Evolutionary conservation across 345 rosid genomes (phyloP), one percentile per base, ranked within the genome.

Genomic region (Ceriops zippeliana): DNA sequence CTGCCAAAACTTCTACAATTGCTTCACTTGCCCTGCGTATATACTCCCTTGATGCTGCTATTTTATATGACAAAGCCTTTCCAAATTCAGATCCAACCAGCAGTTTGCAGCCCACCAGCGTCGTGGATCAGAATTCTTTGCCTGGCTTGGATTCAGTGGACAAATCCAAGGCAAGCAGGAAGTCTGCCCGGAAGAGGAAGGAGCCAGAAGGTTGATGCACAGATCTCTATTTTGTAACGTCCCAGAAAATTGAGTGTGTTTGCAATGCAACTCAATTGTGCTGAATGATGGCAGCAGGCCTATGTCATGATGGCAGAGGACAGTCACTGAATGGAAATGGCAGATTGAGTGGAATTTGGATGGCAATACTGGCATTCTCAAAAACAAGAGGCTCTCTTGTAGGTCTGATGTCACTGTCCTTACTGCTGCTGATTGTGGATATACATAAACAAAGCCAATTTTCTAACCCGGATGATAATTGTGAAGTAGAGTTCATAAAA

Each of bases 11-110:
- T 46, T 86, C 92, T 61, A 91, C 97, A 4, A 34, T 92, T 73
- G 83, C 98, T 76, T 81, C 91, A 52, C 85, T 95, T 66, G 89
- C 99, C 6, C 80, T 95, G 49, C 93, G 93, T 35, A 81, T 92
- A 68, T 90, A 84, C 70, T 77, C 97, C 72, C 88, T 95, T 11
- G 99, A 95, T 76, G 86, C 90, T 52, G 89, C 89, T 66, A 86
- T 95, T 69, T 5, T 92, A 58, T 91, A 90, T 54, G 93, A 90
- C 64, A 89, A 86, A 73, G 47, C 74, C 42, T 15, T 57, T 24
- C 60, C 68, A 19, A 69, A 76, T 30, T 70, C 79, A 54, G 77
- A 86, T 77, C 73, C 79, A 16, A 73, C 67, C 34, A 86, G 77
- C 49, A 81, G 67, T 75, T 52, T 74, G 73, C 79, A 82, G 70